Percentiles rank a stretch among this genome's conserved stretches.
phyloP scores from a whole-genome alignment of 805 yeast genomes.

The Millerago galiae region DNA sequence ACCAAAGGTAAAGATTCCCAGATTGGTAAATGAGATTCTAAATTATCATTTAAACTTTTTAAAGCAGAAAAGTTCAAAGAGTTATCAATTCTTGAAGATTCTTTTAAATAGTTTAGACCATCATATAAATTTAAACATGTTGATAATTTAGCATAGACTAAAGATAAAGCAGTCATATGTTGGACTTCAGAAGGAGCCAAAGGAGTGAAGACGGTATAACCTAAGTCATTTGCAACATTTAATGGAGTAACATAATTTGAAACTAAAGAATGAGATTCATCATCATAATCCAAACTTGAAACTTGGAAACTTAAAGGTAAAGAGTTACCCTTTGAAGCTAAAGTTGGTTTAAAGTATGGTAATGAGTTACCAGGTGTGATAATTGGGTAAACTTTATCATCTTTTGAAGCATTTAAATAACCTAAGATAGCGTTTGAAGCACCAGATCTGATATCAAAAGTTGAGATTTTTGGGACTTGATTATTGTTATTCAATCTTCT shows the following conservation, averaged over 20 bases:
- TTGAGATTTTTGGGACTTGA: constrained; percentile 53
- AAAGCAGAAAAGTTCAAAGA: constrained; percentile 33
- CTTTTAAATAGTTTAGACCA: constrained; percentile 60
- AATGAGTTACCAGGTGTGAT: constrained; percentile 65
- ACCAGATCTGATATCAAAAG: constrained; percentile 71
- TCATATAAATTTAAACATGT: constrained; percentile 72
- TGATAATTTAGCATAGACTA: constrained; percentile 49
- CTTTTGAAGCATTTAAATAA: constrained; percentile 35
- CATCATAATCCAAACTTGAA: constrained; percentile 70
- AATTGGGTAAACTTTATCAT: constrained; percentile 32
- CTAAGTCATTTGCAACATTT: constrained; percentile 54
- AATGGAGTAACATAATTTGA: constrained; percentile 61
- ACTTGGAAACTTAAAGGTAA: constrained; percentile 66
- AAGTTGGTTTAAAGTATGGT: constrained; percentile 57
- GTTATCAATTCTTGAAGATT: constrained; percentile 33
- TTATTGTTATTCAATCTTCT: constrained; percentile 47
- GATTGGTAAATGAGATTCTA: constrained; percentile 18
- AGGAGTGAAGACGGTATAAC: constrained; percentile 66
- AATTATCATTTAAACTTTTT: constrained; percentile 1
- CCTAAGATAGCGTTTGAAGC: constrained; percentile 79
- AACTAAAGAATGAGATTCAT: constrained; percentile 41
- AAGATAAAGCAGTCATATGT: constrained; percentile 56
- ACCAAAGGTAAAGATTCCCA: constrained; percentile 24
- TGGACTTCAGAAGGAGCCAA: constrained; percentile 57
- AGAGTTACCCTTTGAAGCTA: constrained; percentile 27